Conservation (phyloP, 495 filamentous ascomycete genomes). For the Rusavskia elegans region DNA sequence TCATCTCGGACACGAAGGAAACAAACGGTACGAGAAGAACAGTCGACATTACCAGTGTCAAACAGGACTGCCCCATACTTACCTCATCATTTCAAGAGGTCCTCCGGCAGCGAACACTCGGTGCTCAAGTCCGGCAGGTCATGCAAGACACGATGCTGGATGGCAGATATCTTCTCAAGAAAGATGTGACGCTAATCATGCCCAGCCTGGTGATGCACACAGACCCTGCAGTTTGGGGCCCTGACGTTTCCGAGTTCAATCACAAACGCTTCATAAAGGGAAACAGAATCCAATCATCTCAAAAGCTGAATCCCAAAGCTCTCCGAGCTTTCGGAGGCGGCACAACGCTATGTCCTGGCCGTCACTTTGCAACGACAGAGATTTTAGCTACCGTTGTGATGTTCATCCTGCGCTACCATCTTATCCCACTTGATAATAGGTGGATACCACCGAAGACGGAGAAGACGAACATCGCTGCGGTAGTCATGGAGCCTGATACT, state of each 20-base stretch:
- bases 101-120: constrained; percentile 15
- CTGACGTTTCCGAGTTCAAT: constrained; percentile 14
- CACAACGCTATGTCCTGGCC: constrained; percentile 27
- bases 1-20: constrained; percentile 6
- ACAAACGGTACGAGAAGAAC: constrained; percentile 1
- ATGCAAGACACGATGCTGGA: constrained; percentile 19
- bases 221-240: constrained; percentile 17
- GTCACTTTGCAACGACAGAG: constrained; percentile 30
- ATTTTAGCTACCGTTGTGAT: constrained; percentile 22
- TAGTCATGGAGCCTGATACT: background rate
- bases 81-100: constrained; percentile 26
- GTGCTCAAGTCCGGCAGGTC: constrained; percentile 15
- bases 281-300: background rate
- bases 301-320: constrained; percentile 4
- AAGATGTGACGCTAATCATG: constrained; percentile 16
- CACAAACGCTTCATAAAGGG: constrained; percentile 14
- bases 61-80: constrained; percentile 20
- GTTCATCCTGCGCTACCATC: constrained; percentile 25
- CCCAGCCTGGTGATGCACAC: constrained; percentile 13
- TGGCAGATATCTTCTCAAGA: constrained; percentile 17
- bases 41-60: constrained; percentile 3
- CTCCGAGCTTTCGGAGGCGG: constrained; percentile 29
- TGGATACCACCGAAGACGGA: background rate
- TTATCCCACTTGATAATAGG: background rate
- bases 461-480: background rate